Evolutionary conservation across 1,284 basidiomycete genomes (phyloP).

Genomic region (Rhizoctonia solani): DNA sequence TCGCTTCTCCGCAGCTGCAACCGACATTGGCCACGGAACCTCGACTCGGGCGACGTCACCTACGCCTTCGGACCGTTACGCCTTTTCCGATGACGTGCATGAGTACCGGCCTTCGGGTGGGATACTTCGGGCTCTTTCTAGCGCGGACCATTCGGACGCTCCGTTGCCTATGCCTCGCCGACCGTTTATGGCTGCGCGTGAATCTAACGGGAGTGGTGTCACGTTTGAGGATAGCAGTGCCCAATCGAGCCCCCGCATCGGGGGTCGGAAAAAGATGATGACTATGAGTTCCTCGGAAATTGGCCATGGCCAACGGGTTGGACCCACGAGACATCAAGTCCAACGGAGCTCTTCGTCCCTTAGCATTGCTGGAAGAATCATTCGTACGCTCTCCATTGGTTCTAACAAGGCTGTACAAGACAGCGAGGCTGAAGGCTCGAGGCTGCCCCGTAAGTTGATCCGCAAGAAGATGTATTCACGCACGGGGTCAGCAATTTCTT

Average conservation of each 20-base stretch:
- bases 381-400: conserved; percentile 15
- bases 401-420: neutral
- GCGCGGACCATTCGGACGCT: conserved; percentile 1
- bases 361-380: conserved; percentile 25
- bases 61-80: conserved; percentile 13
- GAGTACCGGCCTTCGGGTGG: neutral
- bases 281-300: conserved; percentile 26
- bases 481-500: neutral
- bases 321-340: neutral
- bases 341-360: conserved; percentile 28
- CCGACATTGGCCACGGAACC: conserved; percentile 9
- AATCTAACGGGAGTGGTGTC: conserved; percentile 24
- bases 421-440: neutral
- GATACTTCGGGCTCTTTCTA: conserved; percentile 17
- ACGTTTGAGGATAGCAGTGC: conserved; percentile 31
- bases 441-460: conserved; percentile 15
- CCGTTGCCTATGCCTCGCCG: conserved; percentile 14
- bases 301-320: neutral
- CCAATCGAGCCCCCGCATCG: conserved; percentile 18
- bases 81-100: conserved; percentile 23
- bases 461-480: neutral
- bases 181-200: conserved; percentile 20
- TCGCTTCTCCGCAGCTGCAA: conserved; percentile 6
- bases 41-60: conserved; percentile 12
- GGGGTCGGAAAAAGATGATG: conserved; percentile 22